Evolutionary conservation across 148 eudicot genomes (phyloP).

Genomic region (Heliamphora exappendiculata): DNA sequence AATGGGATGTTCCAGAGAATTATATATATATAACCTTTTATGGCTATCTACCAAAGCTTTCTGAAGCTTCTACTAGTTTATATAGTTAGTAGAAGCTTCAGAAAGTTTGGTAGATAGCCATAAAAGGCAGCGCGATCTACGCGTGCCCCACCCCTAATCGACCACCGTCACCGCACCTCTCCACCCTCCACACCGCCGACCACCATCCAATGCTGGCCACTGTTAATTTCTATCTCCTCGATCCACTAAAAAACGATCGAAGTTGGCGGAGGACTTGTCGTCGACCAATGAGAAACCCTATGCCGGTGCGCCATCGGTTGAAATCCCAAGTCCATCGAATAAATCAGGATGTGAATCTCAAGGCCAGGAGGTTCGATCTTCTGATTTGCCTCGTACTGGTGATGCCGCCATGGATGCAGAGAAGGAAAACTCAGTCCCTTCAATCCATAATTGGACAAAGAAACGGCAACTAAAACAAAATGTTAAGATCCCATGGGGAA

Average conservation of each 20-base stretch:
- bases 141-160: too few relatives aligned
- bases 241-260: conserved; percentile 57
- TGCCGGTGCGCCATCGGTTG: conserved; percentile 25
- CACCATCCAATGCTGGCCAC: too few relatives aligned
- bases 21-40: too few relatives aligned
- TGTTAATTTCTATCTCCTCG: conserved; percentile 45
- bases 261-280: conserved; percentile 70
- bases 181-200: too few relatives aligned
- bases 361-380: conserved; percentile 57
- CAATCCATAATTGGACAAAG: conserved; percentile 36
- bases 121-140: too few relatives aligned
- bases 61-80: too few relatives aligned
- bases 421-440: conserved; percentile 28
- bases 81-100: too few relatives aligned
- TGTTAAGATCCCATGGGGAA: conserved; percentile 61
- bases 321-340: conserved; percentile 24
- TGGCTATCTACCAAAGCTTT: too few relatives aligned
- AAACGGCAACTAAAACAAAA: conserved; percentile 36
- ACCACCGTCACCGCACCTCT: too few relatives aligned
- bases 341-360: conserved; percentile 26
- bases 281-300: conserved; percentile 42
- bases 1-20: too few relatives aligned
- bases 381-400: conserved; percentile 36
- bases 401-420: conserved; percentile 33
- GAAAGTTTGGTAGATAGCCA: too few relatives aligned